Percentiles rank a stretch among this genome's conserved stretches.
Evolutionary conservation across 208 protist genomes (phyloP).

Genomic region (Herpetomonas tarakana): DNA sequence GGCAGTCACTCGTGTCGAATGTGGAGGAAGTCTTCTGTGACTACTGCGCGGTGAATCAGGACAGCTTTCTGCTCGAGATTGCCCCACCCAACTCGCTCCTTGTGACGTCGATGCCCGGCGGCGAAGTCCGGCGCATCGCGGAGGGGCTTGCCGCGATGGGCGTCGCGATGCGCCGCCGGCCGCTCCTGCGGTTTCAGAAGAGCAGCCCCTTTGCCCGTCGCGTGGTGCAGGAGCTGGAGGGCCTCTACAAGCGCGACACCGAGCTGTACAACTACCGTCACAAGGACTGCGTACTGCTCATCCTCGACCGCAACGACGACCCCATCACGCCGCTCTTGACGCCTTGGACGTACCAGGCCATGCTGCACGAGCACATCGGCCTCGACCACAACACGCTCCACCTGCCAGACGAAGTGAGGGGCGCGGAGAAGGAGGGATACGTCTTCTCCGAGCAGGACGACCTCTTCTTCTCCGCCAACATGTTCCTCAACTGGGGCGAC

Average conservation of each 20-base stretch:
- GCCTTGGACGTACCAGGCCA: slow-evolving; percentile 99
- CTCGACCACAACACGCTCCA: slow-evolving; percentile 92
- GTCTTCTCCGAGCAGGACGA: slow-evolving; percentile 92
- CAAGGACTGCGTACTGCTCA: slow-evolving; percentile 59
- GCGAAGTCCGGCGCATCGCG: slow-evolving; percentile 37
- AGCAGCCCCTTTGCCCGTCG: slow-evolving; percentile 59
- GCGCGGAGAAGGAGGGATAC: slow-evolving; percentile 61
- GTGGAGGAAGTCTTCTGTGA: slow-evolving; percentile 97
- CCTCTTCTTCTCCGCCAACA: slow-evolving; percentile 93
- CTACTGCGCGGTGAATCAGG: slow-evolving; percentile 90
- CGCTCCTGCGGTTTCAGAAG: slow-evolving; percentile 68
- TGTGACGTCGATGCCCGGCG: slow-evolving; percentile 25
- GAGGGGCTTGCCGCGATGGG: slow-evolving; percentile 76
- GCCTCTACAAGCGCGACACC: slow-evolving; percentile 68
- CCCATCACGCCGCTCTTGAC: slow-evolving; percentile 96
- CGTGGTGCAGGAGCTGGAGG: slow-evolving; percentile 68
- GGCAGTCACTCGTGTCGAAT: slow-evolving; percentile 80
- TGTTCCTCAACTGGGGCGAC: slow-evolving; percentile 98
- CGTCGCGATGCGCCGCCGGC: slow-evolving; percentile 68
- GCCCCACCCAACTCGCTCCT: slow-evolving; percentile 37
- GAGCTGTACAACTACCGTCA: slow-evolving; percentile 87
- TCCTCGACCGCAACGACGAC: slow-evolving; percentile 89
- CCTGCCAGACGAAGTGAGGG: slow-evolving; percentile 40
- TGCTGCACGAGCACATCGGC: slow-evolving; percentile 97
- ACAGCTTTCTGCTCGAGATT: slow-evolving; percentile 70